Percentiles rank a stretch among this genome's conserved stretches.
Conservation (phyloP, 768 basidiomycete species). For the Sistotremastrum suecicum region DNA sequence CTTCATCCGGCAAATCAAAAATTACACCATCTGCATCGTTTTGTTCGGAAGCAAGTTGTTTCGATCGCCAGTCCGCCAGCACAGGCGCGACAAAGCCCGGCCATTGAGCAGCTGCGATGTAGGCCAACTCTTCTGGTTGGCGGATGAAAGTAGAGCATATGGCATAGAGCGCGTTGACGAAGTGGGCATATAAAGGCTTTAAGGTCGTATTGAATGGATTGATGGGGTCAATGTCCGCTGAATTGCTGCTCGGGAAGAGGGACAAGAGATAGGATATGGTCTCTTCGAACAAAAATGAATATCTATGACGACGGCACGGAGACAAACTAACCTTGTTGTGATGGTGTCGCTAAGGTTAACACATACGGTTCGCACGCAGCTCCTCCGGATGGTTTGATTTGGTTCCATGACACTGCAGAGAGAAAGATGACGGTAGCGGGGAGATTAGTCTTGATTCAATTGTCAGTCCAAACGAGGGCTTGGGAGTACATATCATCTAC, state of each 20-base stretch:
- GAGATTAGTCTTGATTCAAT: conserved; percentile 32
- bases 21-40: conserved; percentile 14
- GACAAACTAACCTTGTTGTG: conserved; percentile 36
- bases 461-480: conserved; percentile 1
- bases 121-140: conserved; percentile 57
- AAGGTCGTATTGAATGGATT: conserved; percentile 28
- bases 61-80: conserved; percentile 28
- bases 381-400: conserved; percentile 53
- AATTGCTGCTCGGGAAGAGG: background rate
- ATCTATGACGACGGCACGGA: conserved; percentile 7
- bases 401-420: conserved; percentile 56
- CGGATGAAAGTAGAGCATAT: conserved; percentile 50
- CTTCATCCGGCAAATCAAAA: conserved; percentile 10
- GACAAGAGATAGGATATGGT: conserved; percentile 26
- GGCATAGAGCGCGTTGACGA: conserved; percentile 40
- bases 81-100: conserved; percentile 65
- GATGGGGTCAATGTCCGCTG: conserved; percentile 24
- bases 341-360: conserved; percentile 36
- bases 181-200: conserved; percentile 48
- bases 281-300: background rate
- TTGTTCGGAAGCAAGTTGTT: conserved; percentile 10
- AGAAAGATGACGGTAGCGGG: conserved; percentile 48
- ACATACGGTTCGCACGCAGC: conserved; percentile 63
- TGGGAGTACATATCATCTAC: conserved; percentile 10
- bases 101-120: conserved; percentile 69